A percentile compares a stretch with the other conserved stretches of the same genome.
Evolutionary conservation across 208 protist species (phyloP).

Genomic region (Crithidia brevicula): DNA sequence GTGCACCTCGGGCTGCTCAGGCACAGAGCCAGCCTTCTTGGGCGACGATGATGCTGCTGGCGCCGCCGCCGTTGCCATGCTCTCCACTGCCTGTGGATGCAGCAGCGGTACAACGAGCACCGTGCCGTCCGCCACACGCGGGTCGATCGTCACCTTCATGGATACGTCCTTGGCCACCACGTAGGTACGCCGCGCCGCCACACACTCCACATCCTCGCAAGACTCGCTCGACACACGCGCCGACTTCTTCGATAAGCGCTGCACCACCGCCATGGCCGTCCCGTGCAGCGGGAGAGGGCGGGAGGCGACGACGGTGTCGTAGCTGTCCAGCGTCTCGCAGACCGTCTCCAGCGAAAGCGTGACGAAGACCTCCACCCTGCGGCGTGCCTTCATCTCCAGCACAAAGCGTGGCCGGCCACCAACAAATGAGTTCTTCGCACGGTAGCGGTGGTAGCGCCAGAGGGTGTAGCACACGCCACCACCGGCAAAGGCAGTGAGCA

Average conservation of each 20-base stretch:
- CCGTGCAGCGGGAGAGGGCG: conserved; percentile 26
- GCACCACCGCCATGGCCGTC: conserved; percentile 32
- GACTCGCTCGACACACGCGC: conserved; percentile 33
- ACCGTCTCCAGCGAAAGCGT: conserved; percentile 41
- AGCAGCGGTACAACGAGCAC: conserved; percentile 43
- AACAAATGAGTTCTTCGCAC: conserved; percentile 43
- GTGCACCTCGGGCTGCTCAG: conserved; percentile 12
- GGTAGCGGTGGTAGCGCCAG: conserved; percentile 48
- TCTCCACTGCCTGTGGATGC: conserved; percentile 31
- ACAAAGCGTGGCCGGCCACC: conserved; percentile 36
- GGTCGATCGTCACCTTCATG: conserved; percentile 48
- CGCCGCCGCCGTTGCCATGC: not conserved
- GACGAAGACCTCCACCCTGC: conserved; percentile 41
- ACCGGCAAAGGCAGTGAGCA: conserved; percentile 64
- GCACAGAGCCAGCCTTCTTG: not conserved
- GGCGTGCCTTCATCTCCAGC: conserved; percentile 42
- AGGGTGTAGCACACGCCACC: conserved; percentile 71
- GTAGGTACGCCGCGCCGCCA: conserved; percentile 32
- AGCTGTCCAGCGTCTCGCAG: conserved; percentile 34
- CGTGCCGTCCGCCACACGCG: conserved; percentile 9
- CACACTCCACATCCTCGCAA: conserved; percentile 47
- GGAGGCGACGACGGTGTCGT: conserved; percentile 22
- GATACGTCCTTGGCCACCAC: conserved; percentile 42
- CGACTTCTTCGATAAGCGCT: conserved; percentile 13
- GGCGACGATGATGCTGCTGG: too few relatives aligned